These are phyloP conservation scores for Dictyostelium intermedium DNA, from an alignment of 78 protist species.

Conservation along the genomic window DNA sequence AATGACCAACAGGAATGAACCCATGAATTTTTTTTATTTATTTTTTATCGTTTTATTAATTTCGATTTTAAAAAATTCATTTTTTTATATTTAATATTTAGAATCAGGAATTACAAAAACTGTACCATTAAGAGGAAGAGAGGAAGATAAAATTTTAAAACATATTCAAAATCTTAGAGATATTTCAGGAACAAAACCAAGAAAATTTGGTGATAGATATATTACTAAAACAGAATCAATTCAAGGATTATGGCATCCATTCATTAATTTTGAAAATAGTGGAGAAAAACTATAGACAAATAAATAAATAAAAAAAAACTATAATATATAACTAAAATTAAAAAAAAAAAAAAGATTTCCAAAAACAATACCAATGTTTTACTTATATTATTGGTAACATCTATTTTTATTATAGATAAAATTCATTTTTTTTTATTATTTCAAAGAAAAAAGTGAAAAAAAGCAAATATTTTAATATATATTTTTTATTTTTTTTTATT, in stretches of 20 bases:
- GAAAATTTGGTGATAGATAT: constrained; percentile 66
- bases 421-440: no score
- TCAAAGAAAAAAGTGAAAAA: neutral
- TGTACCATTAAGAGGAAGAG: constrained; percentile 64
- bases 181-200: constrained; percentile 60
- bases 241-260: constrained; percentile 80
- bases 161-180: constrained; percentile 66
- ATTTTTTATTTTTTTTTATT: neutral
- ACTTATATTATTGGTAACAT: no score
- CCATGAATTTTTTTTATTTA: neutral
- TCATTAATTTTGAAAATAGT: constrained; percentile 26
- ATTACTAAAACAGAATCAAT: constrained; percentile 34
- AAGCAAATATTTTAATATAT: neutral
- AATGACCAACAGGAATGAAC: neutral
- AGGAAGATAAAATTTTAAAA: constrained; percentile 63
- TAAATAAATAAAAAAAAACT: neutral
- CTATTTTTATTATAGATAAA: no score
- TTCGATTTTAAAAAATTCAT: neutral
- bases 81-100: neutral
- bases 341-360: neutral
- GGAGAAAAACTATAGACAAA: neutral
- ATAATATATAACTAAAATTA: no score
- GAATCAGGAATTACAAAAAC: constrained; percentile 38
- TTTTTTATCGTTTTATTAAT: neutral
- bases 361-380: neutral